Percentiles rank a stretch among this genome's conserved stretches.
Conservation (phyloP, 768 basidiomycete genomes). For the Suillus ampliporus region DNA sequence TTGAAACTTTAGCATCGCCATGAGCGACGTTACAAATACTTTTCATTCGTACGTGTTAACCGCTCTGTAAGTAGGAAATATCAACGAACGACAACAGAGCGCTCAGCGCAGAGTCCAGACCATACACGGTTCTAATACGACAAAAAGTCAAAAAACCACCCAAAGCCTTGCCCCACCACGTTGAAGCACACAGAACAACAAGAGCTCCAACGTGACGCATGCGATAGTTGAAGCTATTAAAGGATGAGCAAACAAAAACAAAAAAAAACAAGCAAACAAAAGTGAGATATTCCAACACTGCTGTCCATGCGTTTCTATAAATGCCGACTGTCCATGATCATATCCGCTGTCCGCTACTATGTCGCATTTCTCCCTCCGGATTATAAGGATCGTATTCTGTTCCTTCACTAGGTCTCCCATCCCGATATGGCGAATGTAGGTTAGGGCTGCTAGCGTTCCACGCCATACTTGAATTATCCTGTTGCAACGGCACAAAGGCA, state of each 20-base stretch:
- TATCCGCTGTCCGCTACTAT: conserved; percentile 5
- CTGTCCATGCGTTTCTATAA: conserved; percentile 3
- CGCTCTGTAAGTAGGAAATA: neutral
- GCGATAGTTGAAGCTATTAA: conserved; percentile 3
- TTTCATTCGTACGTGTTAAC: neutral
- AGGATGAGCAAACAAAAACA: conserved; percentile 1
- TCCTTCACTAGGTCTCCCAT: conserved; percentile 18
- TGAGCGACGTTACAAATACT: neutral
- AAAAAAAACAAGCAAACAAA: neutral
- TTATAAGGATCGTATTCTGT: conserved; percentile 18
- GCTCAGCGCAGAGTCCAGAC: neutral
- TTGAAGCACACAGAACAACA: conserved; percentile 5
- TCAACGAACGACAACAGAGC: conserved; percentile 4
- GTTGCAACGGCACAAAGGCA: conserved; percentile 74
- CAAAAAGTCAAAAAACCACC: neutral
- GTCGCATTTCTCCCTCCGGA: neutral
- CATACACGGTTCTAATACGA: neutral
- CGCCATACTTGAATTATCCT: conserved; percentile 59
- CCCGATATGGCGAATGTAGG: conserved; percentile 47
- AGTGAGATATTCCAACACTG: neutral
- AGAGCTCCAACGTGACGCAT: neutral
- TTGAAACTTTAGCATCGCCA: no score
- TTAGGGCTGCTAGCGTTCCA: conserved; percentile 63
- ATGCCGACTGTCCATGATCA: neutral
- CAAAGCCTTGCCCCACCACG: neutral